Evolutionary conservation across 2,329 filamentous ascomycete species (phyloP), one percentile per base, ranked within the genome.

Genomic region (Penicillium hordei): DNA sequence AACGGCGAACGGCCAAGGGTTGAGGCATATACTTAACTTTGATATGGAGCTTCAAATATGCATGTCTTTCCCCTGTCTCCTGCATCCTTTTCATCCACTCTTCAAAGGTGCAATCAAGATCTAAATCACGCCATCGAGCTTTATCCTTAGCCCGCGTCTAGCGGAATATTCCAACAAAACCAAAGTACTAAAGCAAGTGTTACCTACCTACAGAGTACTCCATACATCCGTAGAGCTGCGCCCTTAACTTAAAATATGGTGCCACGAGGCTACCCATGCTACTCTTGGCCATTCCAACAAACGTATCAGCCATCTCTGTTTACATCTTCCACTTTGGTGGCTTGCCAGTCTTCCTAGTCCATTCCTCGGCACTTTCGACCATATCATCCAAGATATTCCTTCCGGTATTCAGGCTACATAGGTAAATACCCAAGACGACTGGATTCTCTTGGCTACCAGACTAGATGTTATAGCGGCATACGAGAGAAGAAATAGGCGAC

Each of bases 111-210:
- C 67, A 65, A 72, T 71, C 61, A 48, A 62, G 65, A 67, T 68
- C 65, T 62, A 68, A 69, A 72, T 73, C 69, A 67, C 71, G 65
- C 68, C 71, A 73, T 72, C 59, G 59, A 67, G 68, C 69, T 70
- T 31, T 65, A 64, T 66, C 60, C 46, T 58, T 39, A n/a, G 42
- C 21, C 42, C 34, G 25, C 51, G n/a, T 27, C 25, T 39, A 31
- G n/a, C 33, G 27, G 46, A 23, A 48, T 21, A n/a, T 19, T 15
- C 25, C 12, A 4, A 25, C 2, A 21, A 2, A 21, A 15, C 8
- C 3, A 44, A 52, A 52, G 49, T 44, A 52, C 27, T n/a, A 34
- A 48, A n/a, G 19, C 25, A 29, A n/a, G 25, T 34, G 5, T 13
- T 31, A 19, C 17, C 29, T 33, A 27, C 40, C 4, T 38, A n/a